A percentile compares a stretch with the other conserved stretches of the same genome.
Evolutionary conservation across 2,329 filamentous ascomycete species (phyloP).

Genomic region (Trichophaea hybrida): DNA sequence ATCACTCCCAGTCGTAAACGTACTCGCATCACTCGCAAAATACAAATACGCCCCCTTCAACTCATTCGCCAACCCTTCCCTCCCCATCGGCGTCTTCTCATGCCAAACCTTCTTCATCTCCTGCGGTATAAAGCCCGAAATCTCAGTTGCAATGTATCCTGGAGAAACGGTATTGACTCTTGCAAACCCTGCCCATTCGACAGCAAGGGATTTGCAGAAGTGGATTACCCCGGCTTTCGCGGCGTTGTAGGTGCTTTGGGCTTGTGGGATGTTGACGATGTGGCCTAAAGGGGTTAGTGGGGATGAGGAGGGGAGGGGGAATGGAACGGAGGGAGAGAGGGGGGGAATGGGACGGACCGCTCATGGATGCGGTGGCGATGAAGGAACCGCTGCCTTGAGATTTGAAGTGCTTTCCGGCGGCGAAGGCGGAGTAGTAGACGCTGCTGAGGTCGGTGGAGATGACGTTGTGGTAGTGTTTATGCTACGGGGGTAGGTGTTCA

Average conservation of each 20-base stretch:
- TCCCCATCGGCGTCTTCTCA: slow-evolving; percentile 65
- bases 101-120: slow-evolving; percentile 61
- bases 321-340: not conserved
- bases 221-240: slow-evolving; percentile 53
- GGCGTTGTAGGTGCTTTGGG: slow-evolving; percentile 60
- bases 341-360: slow-evolving; percentile 31
- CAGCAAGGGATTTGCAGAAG: slow-evolving; percentile 47
- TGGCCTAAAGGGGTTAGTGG: slow-evolving; percentile 34
- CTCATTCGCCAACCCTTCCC: slow-evolving; percentile 58
- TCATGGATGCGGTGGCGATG: slow-evolving; percentile 66
- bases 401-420: slow-evolving; percentile 57
- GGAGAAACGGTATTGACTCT: slow-evolving; percentile 59
- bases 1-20: slow-evolving; percentile 63
- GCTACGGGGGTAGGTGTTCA: slow-evolving; percentile 3
- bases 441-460: slow-evolving; percentile 59
- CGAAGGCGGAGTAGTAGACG: slow-evolving; percentile 61
- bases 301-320: not conserved
- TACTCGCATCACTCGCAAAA: slow-evolving; percentile 66
- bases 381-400: slow-evolving; percentile 55
- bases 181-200: slow-evolving; percentile 65
- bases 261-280: slow-evolving; percentile 62
- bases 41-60: slow-evolving; percentile 74
- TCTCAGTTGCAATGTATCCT: slow-evolving; percentile 62
- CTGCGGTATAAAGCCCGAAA: slow-evolving; percentile 48
- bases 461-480: slow-evolving; percentile 52